Base-by-base conservation (phyloP, 2,329 filamentous ascomycete species). In the Diaporthe citrichinensis region DNA sequence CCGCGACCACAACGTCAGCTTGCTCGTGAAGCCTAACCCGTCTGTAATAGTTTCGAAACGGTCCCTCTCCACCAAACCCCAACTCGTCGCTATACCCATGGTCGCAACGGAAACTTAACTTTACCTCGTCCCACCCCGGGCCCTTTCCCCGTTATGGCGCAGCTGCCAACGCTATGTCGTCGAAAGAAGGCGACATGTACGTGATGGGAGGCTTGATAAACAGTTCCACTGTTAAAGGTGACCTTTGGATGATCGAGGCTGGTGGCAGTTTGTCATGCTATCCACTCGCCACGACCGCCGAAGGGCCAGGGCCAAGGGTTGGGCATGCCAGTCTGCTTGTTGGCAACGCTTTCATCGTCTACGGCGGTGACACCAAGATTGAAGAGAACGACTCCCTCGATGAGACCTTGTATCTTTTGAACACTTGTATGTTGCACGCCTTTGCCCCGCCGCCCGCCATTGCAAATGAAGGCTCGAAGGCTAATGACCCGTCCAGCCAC, bases 291-390 rank as follows among this genome's bases (percentile, higher is more conserved):
- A 98, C 97, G 0, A 97, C 95, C 0, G 94, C 95, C 28, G 97
- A 99, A 84, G 97, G 97, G 0, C 97, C 97, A 1, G 96, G 97
- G 5, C 97, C 97, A 1, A 92, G 97, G 86, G 97, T 99, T 71
- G 97, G 97, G 4, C 97, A 99, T 86, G 90, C 96, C 28, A 97
- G 96, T 87, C 88, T 99, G 81, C 89, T 99, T 23, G 97, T 99
- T 72, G 97, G 97, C 75, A 99, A 99, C 84, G 97, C 97, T 0
- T 99, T 98, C 83, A 99, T 99, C 79, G 97, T 99, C 17, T 99
- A 98, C 82, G 97, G 97, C 68, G 97, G 97, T 82, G 97, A 99
- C 84, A 99, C 97, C 71, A 99, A 99, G 85, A 94, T 98, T 82
- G 95, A 98, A 73, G 97, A 98, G 81, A 91, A 92, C 44, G 97